Conservation (phyloP, 2,329 filamentous ascomycete genomes). For the Talaromyces marneffei region DNA sequence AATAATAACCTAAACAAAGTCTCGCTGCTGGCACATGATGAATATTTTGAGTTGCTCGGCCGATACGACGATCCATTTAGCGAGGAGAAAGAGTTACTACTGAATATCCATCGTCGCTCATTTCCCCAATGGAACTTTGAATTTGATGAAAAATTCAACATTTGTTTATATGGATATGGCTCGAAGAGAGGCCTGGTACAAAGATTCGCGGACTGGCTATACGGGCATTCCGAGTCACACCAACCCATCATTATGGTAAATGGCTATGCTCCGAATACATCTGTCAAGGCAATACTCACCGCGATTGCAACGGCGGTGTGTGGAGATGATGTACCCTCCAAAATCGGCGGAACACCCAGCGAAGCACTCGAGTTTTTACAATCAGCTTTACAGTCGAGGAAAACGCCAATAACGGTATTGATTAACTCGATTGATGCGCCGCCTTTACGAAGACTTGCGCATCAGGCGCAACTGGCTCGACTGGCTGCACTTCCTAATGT, state of each 20-base stretch:
- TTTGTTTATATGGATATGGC: slow-evolving; percentile 89
- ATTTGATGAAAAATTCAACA: slow-evolving; percentile 74
- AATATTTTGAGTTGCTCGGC: slow-evolving; percentile 71
- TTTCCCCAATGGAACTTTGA: slow-evolving; percentile 94
- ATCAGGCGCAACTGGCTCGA: slow-evolving; percentile 68
- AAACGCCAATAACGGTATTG: slow-evolving; percentile 56
- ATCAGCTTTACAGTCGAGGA: slow-evolving; percentile 51
- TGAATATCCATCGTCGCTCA: slow-evolving; percentile 68
- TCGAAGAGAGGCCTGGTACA: slow-evolving; percentile 74
- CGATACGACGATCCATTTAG: slow-evolving; percentile 63
- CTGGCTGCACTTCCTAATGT: slow-evolving; percentile 69
- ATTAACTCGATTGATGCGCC: slow-evolving; percentile 83
- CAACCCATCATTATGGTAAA: slow-evolving; percentile 75
- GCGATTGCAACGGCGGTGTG: slow-evolving; percentile 62
- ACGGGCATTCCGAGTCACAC: slow-evolving; percentile 38
- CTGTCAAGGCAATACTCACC: slow-evolving; percentile 41
- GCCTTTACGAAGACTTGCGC: slow-evolving; percentile 63
- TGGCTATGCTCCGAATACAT: slow-evolving; percentile 58
- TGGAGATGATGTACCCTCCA: slow-evolving; percentile 38
- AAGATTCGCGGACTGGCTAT: slow-evolving; percentile 66
- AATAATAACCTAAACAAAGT: slow-evolving; percentile 74
- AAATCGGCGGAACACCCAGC: slow-evolving; percentile 59
- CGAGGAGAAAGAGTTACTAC: slow-evolving; percentile 63
- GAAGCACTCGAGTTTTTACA: slow-evolving; percentile 65
- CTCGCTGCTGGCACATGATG: slow-evolving; percentile 77